Base-by-base conservation (phyloP, 1,284 basidiomycete species). In the Calocybe gambosa region DNA sequence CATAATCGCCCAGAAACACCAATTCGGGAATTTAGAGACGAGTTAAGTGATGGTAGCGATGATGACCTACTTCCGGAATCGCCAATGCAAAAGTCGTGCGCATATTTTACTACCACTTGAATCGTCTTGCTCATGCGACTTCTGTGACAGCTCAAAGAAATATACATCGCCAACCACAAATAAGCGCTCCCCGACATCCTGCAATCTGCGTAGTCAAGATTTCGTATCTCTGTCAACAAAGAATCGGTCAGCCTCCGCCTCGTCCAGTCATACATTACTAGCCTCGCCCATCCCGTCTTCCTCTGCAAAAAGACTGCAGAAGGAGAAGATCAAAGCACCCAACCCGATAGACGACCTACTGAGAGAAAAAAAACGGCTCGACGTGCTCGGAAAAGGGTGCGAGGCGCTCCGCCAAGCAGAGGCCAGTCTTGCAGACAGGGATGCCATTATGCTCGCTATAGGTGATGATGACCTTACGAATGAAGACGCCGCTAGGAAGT, bases 321-420 rank as follows among this genome's bases (percentile, higher is more conserved):
- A 51, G 26, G 25, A 23, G n/a, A 56, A 53, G 31, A 37, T 12
- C 18, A 49, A 52, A 40, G 20, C 15, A 7, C 41, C 16, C 20
- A 72, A 80, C 51, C 82, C 83, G 4, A 64, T 86, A 23, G 71
- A 70, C 35, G 66, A 64, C 1, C 65, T 83, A 39, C 58, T 82
- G 23, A 73, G 68, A 47, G 79, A 82, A 57, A 80, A 79, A 55
- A 62, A 61, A 20, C 50, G 58, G 5, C 68, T 69, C 16, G 67
- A 76, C 16, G 67, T 68, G 48, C 61, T 57, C n/a, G 75, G 78
- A 5, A 63, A 66, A 19, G 69, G 70, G 28, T 60, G 46, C 12
- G 63, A 69, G 3, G 76, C 72, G 3, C 56, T 71, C 50, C 67
- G 56, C 28, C 65, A 63, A 8, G 78, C 78, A 5, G 73, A 79